Evolutionary conservation across 2,329 filamentous ascomycete species (phyloP).

Genomic region (Tolypocladium inflatum): DNA sequence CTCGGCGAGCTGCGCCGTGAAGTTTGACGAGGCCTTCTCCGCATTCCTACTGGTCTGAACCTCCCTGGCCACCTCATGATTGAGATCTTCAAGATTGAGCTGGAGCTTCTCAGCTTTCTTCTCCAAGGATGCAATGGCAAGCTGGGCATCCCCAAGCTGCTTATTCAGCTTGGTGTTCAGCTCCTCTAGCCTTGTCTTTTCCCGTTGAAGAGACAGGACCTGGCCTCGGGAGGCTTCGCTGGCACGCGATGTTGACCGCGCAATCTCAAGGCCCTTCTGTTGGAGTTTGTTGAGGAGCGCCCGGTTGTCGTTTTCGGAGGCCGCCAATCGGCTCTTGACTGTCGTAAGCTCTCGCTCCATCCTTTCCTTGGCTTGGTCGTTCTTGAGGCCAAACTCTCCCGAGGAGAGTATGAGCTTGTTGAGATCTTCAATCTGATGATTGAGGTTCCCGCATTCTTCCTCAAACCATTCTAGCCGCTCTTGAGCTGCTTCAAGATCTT

Average conservation of each 20-base stretch:
- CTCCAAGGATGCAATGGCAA: constrained; percentile 74
- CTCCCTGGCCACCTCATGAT: constrained; percentile 83
- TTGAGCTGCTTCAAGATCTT: constrained; percentile 72
- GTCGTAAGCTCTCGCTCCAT: constrained; percentile 86
- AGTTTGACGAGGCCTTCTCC: constrained; percentile 75
- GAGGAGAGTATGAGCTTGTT: constrained; percentile 83
- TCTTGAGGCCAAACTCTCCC: constrained; percentile 78
- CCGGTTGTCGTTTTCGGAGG: constrained; percentile 93
- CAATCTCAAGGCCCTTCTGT: constrained; percentile 94
- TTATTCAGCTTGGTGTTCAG: constrained; percentile 71
- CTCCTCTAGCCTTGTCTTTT: constrained; percentile 77
- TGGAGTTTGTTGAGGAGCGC: constrained; percentile 94
- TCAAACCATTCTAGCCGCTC: constrained; percentile 71
- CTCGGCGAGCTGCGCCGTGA: constrained; percentile 77
- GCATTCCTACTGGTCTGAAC: constrained; percentile 84
- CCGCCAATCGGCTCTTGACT: constrained; percentile 77
- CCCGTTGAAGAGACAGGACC: constrained; percentile 65
- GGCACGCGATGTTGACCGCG: constrained; percentile 76
- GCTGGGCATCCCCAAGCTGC: constrained; percentile 76
- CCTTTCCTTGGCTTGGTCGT: constrained; percentile 90
- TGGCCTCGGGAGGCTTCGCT: constrained; percentile 75
- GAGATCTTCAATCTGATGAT: constrained; percentile 72
- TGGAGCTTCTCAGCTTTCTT: constrained; percentile 93
- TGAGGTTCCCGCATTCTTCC: constrained; percentile 65
- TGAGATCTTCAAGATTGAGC: constrained; percentile 80